These are phyloP conservation scores for Celoporthe dispersa DNA, from an alignment of 2,329 filamentous ascomycete genomes.

Conservation along the genomic window DNA sequence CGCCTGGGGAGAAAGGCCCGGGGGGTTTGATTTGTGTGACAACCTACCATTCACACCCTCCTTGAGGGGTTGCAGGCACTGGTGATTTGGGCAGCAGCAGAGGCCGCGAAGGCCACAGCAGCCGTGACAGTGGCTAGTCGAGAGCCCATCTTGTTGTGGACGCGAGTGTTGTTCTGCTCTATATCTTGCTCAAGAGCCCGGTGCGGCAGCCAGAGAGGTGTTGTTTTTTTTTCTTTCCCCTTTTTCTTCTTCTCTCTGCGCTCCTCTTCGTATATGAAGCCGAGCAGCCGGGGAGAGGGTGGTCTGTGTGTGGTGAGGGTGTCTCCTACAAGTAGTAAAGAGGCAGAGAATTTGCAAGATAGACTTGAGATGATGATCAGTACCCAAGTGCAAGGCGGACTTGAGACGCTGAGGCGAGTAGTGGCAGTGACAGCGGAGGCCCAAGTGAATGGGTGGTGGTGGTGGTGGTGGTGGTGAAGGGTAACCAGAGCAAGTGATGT, in stretches of 20 bases:
- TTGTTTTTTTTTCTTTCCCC: neutral
- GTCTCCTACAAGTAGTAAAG: neutral
- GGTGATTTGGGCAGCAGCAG: slow-evolving; percentile 60
- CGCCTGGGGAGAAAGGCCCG: slow-evolving; percentile 30
- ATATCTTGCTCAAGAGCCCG: neutral
- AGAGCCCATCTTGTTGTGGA: slow-evolving; percentile 46
- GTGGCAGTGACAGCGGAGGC: neutral
- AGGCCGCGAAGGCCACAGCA: slow-evolving; percentile 52
- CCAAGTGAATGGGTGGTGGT: neutral
- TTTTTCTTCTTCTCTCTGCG: neutral
- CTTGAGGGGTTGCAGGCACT: slow-evolving; percentile 59
- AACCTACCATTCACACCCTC: slow-evolving; percentile 39
- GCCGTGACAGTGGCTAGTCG: slow-evolving; percentile 51
- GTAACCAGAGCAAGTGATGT: neutral
- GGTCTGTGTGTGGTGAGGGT: neutral
- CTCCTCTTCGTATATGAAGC: neutral
- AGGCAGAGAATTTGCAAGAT: no score
- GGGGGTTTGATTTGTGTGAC: slow-evolving; percentile 39
- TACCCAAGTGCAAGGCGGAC: neutral
- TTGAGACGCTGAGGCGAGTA: neutral
- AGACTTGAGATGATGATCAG: no score
- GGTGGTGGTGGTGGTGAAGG: neutral
- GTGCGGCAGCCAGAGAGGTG: neutral
- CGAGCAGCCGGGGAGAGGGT: no score
- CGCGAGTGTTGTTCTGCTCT: neutral